phyloP scores from a whole-genome alignment of 2,329 filamentous ascomycete genomes.

The Claviceps citrina region DNA sequence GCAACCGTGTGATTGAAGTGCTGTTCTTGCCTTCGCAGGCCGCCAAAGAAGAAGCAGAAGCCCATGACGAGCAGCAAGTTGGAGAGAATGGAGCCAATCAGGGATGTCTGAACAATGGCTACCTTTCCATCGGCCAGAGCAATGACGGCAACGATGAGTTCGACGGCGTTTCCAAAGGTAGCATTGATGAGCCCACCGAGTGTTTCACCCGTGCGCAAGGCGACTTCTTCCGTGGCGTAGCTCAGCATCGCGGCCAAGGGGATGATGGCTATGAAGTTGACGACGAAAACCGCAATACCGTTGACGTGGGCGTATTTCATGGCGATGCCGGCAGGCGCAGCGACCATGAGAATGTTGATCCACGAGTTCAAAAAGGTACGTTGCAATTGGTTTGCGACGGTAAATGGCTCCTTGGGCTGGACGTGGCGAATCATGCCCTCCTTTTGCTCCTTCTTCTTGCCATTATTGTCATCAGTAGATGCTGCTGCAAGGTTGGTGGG shows the following conservation, averaged over 20 bases:
- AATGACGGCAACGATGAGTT: conserved; percentile 77
- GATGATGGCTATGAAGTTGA: conserved; percentile 90
- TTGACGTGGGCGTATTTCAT: conserved; percentile 48
- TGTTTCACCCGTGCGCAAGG: conserved; percentile 66
- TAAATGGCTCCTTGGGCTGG: conserved; percentile 39
- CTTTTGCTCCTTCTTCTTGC: conserved; percentile 19
- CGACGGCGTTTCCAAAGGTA: conserved; percentile 83
- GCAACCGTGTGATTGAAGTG: conserved; percentile 87
- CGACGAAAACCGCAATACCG: conserved; percentile 55
- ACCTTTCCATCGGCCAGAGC: conserved; percentile 61
- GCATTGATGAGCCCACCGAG: conserved; percentile 81
- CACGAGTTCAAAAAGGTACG: conserved; percentile 68
- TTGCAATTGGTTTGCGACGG: conserved; percentile 49
- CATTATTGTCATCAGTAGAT: conserved; percentile 12
- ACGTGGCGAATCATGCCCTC: conserved; percentile 29
- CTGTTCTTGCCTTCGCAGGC: conserved; percentile 63
- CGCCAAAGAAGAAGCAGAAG: conserved; percentile 84
- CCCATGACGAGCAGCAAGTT: conserved; percentile 80
- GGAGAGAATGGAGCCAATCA: conserved; percentile 82
- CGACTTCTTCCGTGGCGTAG: conserved; percentile 82
- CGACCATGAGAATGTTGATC: conserved; percentile 70
- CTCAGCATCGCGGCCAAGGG: conserved; percentile 75
- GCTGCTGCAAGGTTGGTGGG: conserved; percentile 2
- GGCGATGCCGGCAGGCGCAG: conserved; percentile 66
- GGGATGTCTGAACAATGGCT: conserved; percentile 77